Conservation (phyloP, 441 rosid genomes). For the Gossypium trilobum region DNA sequence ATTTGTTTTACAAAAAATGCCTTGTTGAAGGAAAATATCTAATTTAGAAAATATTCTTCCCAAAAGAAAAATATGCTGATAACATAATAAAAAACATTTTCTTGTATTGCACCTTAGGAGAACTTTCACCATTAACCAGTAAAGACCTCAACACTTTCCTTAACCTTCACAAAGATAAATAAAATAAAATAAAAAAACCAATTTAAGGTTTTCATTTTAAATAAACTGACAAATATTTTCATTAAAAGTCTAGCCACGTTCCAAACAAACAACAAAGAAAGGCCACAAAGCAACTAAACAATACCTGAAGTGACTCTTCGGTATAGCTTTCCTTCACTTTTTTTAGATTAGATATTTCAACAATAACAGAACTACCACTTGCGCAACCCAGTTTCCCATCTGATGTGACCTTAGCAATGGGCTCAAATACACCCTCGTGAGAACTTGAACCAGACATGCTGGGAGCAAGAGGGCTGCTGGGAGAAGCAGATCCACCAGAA, state of each 20-base stretch:
- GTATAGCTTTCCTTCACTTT: slow-evolving; percentile 97
- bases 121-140: neutral
- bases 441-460: slow-evolving; percentile 82
- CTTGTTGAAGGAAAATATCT: neutral
- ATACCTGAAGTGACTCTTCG: slow-evolving; percentile 95
- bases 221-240: neutral
- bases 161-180: neutral
- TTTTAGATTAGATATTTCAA: slow-evolving; percentile 92
- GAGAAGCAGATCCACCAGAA: slow-evolving; percentile 89
- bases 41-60: neutral
- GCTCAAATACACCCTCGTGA: slow-evolving; percentile 75
- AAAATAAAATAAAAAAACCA: neutral
- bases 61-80: neutral
- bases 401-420: slow-evolving; percentile 74
- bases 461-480: slow-evolving; percentile 93
- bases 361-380: slow-evolving; percentile 74
- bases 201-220: neutral
- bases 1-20: neutral
- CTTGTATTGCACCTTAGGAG: neutral
- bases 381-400: slow-evolving; percentile 85
- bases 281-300: slow-evolving; percentile 9
- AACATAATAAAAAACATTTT: neutral
- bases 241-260: neutral
- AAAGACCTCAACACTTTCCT: neutral
- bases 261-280: neutral